A percentile compares a stretch with the other conserved stretches of the same genome.
Evolutionary conservation across 345 rosid genomes (phyloP).

Genomic region (Clausena lansium): DNA sequence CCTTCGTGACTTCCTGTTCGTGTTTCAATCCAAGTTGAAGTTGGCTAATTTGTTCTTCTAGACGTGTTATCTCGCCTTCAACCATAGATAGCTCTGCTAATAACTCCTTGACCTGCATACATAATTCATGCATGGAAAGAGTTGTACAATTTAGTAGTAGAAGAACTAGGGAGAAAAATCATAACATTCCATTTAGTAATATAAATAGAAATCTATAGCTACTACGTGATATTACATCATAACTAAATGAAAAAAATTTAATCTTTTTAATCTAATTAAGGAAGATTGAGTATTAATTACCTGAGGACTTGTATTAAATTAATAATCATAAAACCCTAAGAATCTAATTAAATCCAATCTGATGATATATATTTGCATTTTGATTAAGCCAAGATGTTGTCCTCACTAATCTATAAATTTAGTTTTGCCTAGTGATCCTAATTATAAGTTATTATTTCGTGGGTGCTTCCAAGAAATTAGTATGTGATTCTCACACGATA

Average conservation of each 20-base stretch:
- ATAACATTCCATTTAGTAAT: too few relatives aligned
- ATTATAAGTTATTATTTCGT: too few relatives aligned
- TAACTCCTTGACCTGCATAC: constrained; percentile 69
- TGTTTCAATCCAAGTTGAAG: constrained; percentile 56
- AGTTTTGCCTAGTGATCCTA: not conserved
- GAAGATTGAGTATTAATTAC: too few relatives aligned
- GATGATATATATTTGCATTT: not conserved
- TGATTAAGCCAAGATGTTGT: not conserved
- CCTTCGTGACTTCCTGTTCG: constrained; percentile 55
- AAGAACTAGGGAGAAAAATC: too few relatives aligned
- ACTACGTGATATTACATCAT: too few relatives aligned
- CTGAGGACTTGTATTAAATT: too few relatives aligned
- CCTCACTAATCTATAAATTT: not conserved
- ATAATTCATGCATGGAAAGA: not conserved
- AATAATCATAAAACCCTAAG: not conserved
- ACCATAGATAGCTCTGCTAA: constrained; percentile 72
- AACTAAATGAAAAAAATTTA: too few relatives aligned
- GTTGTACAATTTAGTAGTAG: too few relatives aligned
- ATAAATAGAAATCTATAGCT: too few relatives aligned
- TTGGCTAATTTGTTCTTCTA: constrained; percentile 66
- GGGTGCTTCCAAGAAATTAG: not conserved
- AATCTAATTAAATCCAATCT: not conserved
- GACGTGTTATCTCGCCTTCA: constrained; percentile 69
- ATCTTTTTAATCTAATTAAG: too few relatives aligned
- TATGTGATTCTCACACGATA: too few relatives aligned